Percentiles rank a stretch among this genome's conserved stretches.
phyloP scores from a whole-genome alignment of 2,329 filamentous ascomycete genomes.

The Arthrobotrys sphaeroides region DNA sequence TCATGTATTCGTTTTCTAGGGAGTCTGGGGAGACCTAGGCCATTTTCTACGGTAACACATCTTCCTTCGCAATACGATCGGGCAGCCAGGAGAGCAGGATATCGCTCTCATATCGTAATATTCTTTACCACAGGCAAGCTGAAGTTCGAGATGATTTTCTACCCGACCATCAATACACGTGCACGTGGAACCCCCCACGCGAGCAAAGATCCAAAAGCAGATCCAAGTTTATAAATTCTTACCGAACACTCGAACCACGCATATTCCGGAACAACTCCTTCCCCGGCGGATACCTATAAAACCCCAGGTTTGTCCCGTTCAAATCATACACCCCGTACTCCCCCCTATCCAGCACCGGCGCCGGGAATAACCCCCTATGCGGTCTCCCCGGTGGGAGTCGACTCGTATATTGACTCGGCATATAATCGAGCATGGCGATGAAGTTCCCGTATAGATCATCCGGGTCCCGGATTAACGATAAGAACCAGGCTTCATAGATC shows the following conservation, averaged over 20 bases:
- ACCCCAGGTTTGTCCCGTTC: not conserved
- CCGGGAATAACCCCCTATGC: not conserved
- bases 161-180: not conserved
- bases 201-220: not conserved
- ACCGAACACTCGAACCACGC: not conserved
- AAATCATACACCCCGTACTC: constrained; percentile 6
- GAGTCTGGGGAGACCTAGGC: too few relatives aligned
- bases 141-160: not conserved
- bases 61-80: too few relatives aligned
- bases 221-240: not conserved
- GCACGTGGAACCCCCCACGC: not conserved
- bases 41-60: too few relatives aligned
- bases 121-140: not conserved
- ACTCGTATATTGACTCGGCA: not conserved
- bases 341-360: not conserved
- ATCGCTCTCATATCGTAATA: not conserved
- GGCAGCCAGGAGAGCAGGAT: not conserved
- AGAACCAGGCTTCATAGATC: constrained; percentile 3
- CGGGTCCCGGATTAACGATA: not conserved
- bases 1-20: too few relatives aligned
- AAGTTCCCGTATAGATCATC: constrained; percentile 4
- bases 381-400: constrained; percentile 1
- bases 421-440: not conserved
- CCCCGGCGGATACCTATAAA: not conserved
- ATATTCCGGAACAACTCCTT: not conserved